These are phyloP conservation scores for Sporodiniella umbellata DNA, from an alignment of 371 early-diverging fungal genomes.

Conservation along the genomic window DNA sequence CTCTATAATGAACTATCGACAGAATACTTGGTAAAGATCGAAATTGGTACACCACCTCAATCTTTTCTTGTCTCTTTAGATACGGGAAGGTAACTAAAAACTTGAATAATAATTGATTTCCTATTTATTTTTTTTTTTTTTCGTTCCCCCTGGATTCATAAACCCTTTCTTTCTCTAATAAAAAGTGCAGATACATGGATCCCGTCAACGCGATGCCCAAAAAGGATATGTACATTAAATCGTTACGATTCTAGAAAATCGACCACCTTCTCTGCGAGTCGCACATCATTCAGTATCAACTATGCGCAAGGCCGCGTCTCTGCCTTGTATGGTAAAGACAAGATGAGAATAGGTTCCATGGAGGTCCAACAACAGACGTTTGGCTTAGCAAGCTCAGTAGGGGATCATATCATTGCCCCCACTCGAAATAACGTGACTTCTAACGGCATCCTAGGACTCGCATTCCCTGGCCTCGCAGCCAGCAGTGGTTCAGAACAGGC, in stretches of 20 bases:
- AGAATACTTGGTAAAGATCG: constrained; percentile 14
- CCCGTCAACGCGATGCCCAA: constrained; percentile 6
- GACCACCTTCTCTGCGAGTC: constrained; percentile 6
- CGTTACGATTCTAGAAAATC: constrained; percentile 10
- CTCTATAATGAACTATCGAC: constrained; percentile 7
- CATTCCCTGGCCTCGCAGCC: constrained; percentile 20
- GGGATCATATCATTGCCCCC: constrained; percentile 10
- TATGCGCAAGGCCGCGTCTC: constrained; percentile 9
- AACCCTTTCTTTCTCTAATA: background rate
- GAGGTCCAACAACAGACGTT: constrained; percentile 11
- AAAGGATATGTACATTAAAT: background rate
- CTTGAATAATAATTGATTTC: background rate
- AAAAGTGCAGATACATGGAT: constrained; percentile 30
- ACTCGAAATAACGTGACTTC: background rate
- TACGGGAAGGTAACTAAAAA: constrained; percentile 14
- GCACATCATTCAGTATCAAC: constrained; percentile 3
- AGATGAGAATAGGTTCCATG: background rate
- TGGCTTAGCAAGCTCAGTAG: constrained; percentile 24
- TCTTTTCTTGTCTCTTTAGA: constrained; percentile 14
- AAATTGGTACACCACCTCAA: constrained; percentile 17
- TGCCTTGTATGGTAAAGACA: background rate
- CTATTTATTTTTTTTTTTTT: constrained; percentile 4
- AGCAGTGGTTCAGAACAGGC: constrained; percentile 1
- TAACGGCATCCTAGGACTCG: constrained; percentile 28
- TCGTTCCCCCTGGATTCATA: too few species aligned